Percentiles rank a stretch among this genome's conserved stretches.
Conservation (phyloP, 768 basidiomycete species). For the Pleurotus giganteus region DNA sequence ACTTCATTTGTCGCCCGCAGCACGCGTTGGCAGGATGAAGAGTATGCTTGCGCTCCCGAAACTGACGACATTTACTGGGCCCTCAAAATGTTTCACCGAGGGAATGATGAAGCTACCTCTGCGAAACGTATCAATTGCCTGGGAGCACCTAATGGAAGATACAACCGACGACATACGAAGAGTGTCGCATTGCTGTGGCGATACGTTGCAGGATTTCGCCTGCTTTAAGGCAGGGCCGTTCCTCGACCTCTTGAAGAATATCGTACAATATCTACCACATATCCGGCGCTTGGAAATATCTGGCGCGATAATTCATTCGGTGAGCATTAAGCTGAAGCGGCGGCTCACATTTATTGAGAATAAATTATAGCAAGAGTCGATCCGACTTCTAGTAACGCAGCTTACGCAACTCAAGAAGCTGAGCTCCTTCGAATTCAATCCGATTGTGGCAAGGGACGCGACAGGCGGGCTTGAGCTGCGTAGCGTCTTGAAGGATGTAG, state of each 20-base stretch:
- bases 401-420: neutral
- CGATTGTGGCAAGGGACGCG: neutral
- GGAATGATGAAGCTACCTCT: neutral
- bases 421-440: neutral
- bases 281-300: neutral
- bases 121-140: neutral
- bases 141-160: neutral
- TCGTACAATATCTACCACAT: neutral
- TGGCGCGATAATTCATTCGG: neutral
- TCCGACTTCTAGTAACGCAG: neutral
- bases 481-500: neutral
- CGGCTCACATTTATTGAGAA: neutral
- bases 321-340: neutral
- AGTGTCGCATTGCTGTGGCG: neutral
- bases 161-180: neutral
- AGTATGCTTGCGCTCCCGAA: neutral
- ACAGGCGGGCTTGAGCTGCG: neutral
- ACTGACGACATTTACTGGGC: neutral
- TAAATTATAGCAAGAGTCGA: neutral
- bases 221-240: constrained; percentile 1
- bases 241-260: neutral
- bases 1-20: neutral
- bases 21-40: neutral
- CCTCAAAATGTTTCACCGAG: neutral
- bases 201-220: neutral